Percentiles rank a stretch among this genome's conserved stretches.
Evolutionary conservation across 2,329 filamentous ascomycete genomes (phyloP).

Genomic region (Torrubiellomyces zombiae): DNA sequence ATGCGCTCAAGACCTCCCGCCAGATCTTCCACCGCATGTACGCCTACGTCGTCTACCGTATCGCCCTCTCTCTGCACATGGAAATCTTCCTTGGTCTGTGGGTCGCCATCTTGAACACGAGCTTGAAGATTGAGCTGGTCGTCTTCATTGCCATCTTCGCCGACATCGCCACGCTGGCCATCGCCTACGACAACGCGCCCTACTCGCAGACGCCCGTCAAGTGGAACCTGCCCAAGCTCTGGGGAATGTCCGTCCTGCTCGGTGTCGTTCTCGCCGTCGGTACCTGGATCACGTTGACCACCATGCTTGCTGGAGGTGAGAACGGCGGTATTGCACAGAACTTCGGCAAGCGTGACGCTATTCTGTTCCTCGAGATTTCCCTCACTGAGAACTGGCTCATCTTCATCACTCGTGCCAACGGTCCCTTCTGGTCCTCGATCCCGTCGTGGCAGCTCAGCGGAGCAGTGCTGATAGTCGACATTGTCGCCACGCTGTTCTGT

Average conservation of each 20-base stretch:
- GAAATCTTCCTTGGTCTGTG: constrained; percentile 85
- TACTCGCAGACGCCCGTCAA: constrained; percentile 78
- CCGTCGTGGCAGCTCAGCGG: constrained; percentile 72
- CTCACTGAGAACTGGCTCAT: constrained; percentile 93
- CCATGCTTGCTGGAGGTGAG: constrained; percentile 54
- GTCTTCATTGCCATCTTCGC: constrained; percentile 94
- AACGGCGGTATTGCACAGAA: constrained; percentile 80
- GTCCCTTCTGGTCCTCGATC: constrained; percentile 79
- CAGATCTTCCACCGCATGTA: constrained; percentile 98
- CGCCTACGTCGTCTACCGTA: constrained; percentile 89
- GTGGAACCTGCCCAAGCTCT: constrained; percentile 89
- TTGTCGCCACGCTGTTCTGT: constrained; percentile 72
- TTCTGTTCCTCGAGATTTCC: constrained; percentile 80
- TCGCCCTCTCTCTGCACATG: constrained; percentile 77
- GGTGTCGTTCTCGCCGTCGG: constrained; percentile 67
- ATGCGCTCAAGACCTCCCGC: constrained; percentile 80
- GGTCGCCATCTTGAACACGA: constrained; percentile 76
- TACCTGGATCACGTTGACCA: constrained; percentile 80
- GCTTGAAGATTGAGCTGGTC: constrained; percentile 70
- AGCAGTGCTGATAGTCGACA: constrained; percentile 67
- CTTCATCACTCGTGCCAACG: constrained; percentile 87
- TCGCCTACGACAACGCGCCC: constrained; percentile 85
- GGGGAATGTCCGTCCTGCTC: constrained; percentile 79
- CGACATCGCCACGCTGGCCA: constrained; percentile 79
- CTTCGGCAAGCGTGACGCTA: constrained; percentile 63